Conservation (phyloP, 1,284 basidiomycete species). For the Leccinum huronense region DNA sequence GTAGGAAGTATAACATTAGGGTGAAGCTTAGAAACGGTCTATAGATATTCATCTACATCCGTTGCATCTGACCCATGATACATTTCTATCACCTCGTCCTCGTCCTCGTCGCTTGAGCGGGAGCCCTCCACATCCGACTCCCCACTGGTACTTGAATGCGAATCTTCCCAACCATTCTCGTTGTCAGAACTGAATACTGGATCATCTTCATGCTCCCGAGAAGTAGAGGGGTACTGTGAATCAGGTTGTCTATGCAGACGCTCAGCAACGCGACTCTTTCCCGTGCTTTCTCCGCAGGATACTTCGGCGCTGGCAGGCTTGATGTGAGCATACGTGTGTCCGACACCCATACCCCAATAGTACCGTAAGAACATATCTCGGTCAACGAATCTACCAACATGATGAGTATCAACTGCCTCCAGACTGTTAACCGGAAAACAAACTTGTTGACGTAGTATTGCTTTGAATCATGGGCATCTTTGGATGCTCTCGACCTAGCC, state of each 20-base stretch:
- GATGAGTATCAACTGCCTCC: background rate
- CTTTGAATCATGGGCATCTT: background rate
- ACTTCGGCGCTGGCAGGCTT: background rate
- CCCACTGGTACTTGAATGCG: background rate
- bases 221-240: background rate
- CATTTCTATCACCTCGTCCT: background rate
- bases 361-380: background rate
- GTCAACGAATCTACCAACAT: background rate
- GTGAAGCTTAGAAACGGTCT: background rate
- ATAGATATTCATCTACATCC: background rate
- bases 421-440: background rate
- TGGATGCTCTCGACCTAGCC: background rate
- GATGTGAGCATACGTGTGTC: background rate
- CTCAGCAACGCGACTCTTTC: background rate
- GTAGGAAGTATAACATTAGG: no score
- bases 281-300: background rate
- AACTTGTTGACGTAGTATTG: background rate
- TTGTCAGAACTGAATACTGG: background rate
- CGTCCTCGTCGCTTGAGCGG: background rate
- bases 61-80: background rate
- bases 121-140: background rate
- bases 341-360: background rate
- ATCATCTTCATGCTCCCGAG: background rate
- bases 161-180: background rate
- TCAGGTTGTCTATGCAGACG: background rate